Base-by-base conservation (phyloP, 768 basidiomycete genomes). In the Neoboletus subvelutipes region DNA sequence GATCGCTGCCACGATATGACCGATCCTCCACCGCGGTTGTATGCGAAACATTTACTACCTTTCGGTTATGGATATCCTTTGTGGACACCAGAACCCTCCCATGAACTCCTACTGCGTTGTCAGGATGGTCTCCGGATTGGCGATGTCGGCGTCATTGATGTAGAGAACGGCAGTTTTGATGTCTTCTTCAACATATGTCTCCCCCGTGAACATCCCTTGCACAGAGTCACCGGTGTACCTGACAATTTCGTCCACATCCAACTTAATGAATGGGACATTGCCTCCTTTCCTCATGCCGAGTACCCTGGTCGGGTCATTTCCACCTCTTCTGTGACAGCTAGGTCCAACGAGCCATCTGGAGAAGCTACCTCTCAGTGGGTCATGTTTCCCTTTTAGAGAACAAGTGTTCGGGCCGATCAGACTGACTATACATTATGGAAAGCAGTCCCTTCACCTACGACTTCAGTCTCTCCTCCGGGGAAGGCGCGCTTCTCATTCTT, bases 131-230 rank as follows among this genome's bases (percentile, higher is more conserved):
- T 71, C 20, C 64, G 53, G 39, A 71, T 75, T 29, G 74, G 75
- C 4, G 74, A 77, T 55, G 69, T 76, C 5, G 72, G 73, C 8
- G 61, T 74, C 33, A 42, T 76, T 20, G 66, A 42, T 40, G n/a
- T 64, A 6, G 63, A 61, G 15, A 61, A 64, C 33, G 75, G 75
- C 29, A 62, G 60, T 10, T 77, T 77, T 37, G 67, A 70, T 42
- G 72, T 72, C 52, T 66, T 75, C 3, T 76, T 76, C 63, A 76
- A 74, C 45, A 67, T 76, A 12, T 69, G 67, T 36, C 60, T 73
- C 0, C 64, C 73, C 40, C 69, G 66, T 9, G 65, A 73, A 15
- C 72, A 77, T 45, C 48, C 64, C 2, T 55, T 53, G 5, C 52
- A 60, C 9, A 50, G 26, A 20, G 34, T 34, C 37, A 48, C 50